Evolutionary conservation across 2,329 filamentous ascomycete species (phyloP), one percentile per base, ranked within the genome.

Genomic region (Aureobasidium namibiae): DNA sequence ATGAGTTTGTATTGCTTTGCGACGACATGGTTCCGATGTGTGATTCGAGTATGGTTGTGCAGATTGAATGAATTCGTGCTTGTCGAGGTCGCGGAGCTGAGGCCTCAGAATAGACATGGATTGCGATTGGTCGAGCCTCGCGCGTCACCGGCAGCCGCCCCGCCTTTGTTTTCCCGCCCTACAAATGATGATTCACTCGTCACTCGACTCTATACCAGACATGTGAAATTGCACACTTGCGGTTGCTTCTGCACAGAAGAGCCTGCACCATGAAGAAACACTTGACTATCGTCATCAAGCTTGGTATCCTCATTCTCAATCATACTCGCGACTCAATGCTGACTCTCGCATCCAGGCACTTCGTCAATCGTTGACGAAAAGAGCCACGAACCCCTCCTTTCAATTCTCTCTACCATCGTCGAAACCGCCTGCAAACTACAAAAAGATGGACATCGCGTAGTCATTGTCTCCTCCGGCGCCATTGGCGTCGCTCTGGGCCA

Each of bases 311-410:
- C 3, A 21, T 11, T 26, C 8, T 26, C n/a, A 14, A 42, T 42
- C 23, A 24, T 36, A 39, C 18, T n/a, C 13, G 16, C 29, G 38
- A 16, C 7, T 13, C 18, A 44, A 31, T 33, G 24, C 61, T 62
- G 18, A 62, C n/a, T 7, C 10, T 38, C 5, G 34, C 42, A 13
- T 14, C 3, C 66, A 99, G 94, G 94, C 67, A 97, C 94, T 48
- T 96, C 91, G 74, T 97, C 94, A n/a, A 97, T 99, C 66, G 92
- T 99, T 64, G 90, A 97, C 75, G 94, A 99, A 73, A 88, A 86
- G 70, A 95, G 90, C 23, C 94, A 96, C 75, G 90, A 96, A 70
- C 94, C 94, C 3, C 83, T 96, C 36, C 82, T 99, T 39, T 94
- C 92, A 4, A 95, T 91, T 66, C 79, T 99, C 60, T 92, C 89